Percentiles rank a stretch among this genome's conserved stretches.
Evolutionary conservation across 306 rosid species (phyloP).

Genomic region (Glycine tomentella): DNA sequence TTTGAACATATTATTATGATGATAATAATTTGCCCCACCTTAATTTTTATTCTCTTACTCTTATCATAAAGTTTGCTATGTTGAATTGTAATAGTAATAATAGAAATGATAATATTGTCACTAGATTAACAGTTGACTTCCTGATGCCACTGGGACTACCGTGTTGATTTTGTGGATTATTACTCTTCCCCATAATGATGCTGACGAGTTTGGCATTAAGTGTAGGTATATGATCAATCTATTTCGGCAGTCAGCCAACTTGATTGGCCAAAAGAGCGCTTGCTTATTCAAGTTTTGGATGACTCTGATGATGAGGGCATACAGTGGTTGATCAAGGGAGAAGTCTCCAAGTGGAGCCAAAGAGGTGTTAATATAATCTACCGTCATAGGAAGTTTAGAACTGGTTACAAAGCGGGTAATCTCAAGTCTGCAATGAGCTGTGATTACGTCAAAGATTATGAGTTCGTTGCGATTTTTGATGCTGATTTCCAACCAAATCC

Average conservation of each 20-base stretch:
- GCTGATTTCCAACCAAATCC: conserved; percentile 80
- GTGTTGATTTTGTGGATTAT: conserved; percentile 7
- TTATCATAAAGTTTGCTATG: not conserved
- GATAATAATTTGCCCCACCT: too few relatives aligned
- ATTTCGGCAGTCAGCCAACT: conserved; percentile 78
- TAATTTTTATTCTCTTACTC: not conserved
- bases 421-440: conserved; percentile 86
- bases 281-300: conserved; percentile 76
- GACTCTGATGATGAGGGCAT: conserved; percentile 77
- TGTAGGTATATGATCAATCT: conserved; percentile 81
- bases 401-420: conserved; percentile 82
- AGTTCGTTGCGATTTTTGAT: conserved; percentile 79
- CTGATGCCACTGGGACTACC: too few relatives aligned
- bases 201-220: conserved; percentile 41
- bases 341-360: conserved; percentile 73
- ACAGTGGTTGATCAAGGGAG: conserved; percentile 71
- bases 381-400: conserved; percentile 69
- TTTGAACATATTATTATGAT: conserved; percentile 11
- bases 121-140: not conserved
- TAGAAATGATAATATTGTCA: conserved; percentile 2
- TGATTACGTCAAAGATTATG: conserved; percentile 69
- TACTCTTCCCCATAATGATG: conserved; percentile 16
- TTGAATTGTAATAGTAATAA: not conserved
- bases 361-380: conserved; percentile 69
- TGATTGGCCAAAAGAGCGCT: conserved; percentile 74